A percentile compares a stretch with the other conserved stretches of the same genome.
Evolutionary conservation across 2,329 filamentous ascomycete genomes (phyloP).

Genomic region (Mycosphaerella arachidis): DNA sequence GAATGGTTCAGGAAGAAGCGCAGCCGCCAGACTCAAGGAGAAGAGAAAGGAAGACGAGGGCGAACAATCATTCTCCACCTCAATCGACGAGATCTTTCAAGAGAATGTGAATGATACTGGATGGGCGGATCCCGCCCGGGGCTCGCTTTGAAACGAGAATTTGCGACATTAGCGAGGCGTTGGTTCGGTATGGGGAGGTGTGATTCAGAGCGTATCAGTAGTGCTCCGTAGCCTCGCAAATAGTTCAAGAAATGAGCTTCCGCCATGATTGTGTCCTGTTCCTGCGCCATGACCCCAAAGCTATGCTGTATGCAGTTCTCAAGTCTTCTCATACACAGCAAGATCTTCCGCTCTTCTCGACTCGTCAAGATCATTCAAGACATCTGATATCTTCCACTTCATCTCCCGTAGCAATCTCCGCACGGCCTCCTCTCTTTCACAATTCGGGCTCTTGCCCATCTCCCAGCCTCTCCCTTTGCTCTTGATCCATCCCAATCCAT

Average conservation of each 20-base stretch:
- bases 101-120: background rate
- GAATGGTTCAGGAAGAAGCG: slow-evolving; percentile 6
- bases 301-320: slow-evolving; percentile 4
- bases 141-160: background rate
- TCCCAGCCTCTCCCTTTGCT: background rate
- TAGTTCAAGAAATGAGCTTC: background rate
- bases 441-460: background rate
- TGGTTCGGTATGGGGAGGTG: background rate
- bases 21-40: background rate
- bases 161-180: slow-evolving; percentile 9
- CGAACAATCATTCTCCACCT: background rate
- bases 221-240: background rate
- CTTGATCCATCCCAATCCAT: background rate
- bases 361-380: no score
- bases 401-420: no score
- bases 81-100: slow-evolving; percentile 2
- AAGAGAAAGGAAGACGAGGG: background rate
- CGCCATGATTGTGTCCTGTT: background rate
- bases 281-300: slow-evolving; percentile 6
- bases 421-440: no score
- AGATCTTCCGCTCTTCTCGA: no score
- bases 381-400: no score
- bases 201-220: background rate
- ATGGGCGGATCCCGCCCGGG: background rate
- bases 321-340: background rate